A percentile compares a stretch with the other conserved stretches of the same genome.
Evolutionary conservation across 257 asterid genomes (phyloP).

Genomic region (Solanum phureja): DNA sequence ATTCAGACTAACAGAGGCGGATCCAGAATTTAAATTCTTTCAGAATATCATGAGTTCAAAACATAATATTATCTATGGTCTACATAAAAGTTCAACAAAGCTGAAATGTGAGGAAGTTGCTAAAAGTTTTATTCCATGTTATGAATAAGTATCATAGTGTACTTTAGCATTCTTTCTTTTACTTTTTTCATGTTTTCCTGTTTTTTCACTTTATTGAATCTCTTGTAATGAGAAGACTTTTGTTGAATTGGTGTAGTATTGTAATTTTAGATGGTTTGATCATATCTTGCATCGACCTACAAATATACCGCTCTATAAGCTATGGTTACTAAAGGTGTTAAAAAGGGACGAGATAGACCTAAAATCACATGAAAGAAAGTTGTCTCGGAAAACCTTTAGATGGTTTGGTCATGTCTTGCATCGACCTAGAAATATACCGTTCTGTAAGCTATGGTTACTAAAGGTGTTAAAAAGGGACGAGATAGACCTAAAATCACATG

Average conservation of each 20-base stretch:
- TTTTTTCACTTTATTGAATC: not conserved
- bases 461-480: not conserved
- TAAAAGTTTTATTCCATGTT: not conserved
- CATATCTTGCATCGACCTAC: not conserved
- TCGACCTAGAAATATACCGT: not conserved
- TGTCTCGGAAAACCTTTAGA: not conserved
- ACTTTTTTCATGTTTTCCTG: not conserved
- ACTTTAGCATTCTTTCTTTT: not conserved
- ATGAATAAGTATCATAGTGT: not conserved
- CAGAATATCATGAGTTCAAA: not conserved
- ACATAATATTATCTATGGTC: not conserved
- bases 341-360: not conserved
- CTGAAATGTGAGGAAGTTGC: not conserved
- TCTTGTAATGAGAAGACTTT: not conserved
- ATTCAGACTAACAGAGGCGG: not conserved
- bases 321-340: not conserved
- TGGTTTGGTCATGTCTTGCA: not conserved
- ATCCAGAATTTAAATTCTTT: not conserved
- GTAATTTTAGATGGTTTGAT: no score
- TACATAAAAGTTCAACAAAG: not conserved
- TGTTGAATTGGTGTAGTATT: not conserved
- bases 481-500: not conserved
- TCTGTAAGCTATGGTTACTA: not conserved
- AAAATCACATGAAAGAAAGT: not conserved
- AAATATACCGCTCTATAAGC: not conserved